phyloP scores from a whole-genome alignment of 2,329 filamentous ascomycete genomes.

The Aspergillus ochraceoroseus region DNA sequence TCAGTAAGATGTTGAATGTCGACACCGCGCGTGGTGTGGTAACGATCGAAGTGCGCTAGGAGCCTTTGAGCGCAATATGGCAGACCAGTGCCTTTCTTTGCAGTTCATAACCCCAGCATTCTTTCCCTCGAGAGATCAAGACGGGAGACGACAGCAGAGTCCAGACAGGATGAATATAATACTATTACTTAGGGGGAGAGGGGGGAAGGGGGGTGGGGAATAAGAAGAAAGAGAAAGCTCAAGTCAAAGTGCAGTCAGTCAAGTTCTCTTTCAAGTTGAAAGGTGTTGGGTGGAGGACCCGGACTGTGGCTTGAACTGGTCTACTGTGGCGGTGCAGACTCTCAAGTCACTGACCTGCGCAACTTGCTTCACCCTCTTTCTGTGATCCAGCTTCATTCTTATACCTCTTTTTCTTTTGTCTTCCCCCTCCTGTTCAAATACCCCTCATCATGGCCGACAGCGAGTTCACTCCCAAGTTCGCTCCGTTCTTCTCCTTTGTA shows the following conservation, averaged over 20 bases:
- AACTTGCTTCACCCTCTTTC: conserved; percentile 16
- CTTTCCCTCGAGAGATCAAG: conserved; percentile 21
- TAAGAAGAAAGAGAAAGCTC: conserved; percentile 4
- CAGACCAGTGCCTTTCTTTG: conserved; percentile 38
- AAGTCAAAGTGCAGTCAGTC: too few species aligned
- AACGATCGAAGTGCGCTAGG: conserved; percentile 34
- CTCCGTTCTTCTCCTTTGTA: conserved; percentile 65
- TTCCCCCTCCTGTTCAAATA: conserved; percentile 1
- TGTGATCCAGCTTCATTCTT: too few species aligned
- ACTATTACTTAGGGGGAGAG: too few species aligned
- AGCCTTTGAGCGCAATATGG: conserved; percentile 42
- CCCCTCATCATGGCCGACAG: conserved; percentile 42
- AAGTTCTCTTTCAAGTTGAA: too few species aligned
- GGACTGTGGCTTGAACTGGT: too few species aligned
- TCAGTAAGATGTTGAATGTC: conserved; percentile 19
- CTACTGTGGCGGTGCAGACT: too few species aligned
- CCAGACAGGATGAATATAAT: too few species aligned
- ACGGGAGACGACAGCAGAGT: conserved; percentile 9
- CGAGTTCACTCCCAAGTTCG: conserved; percentile 58
- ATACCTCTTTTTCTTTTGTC: conserved; percentile 1
- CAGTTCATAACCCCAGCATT: conserved; percentile 41
- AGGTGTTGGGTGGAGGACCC: conserved; percentile 26
- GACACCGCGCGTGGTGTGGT: conserved; percentile 22
- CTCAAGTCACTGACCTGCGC: conserved; percentile 16
- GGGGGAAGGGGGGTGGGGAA: conserved; percentile 10